These are phyloP conservation scores for Fusarium ramigenum DNA, from an alignment of 2,329 filamentous ascomycete genomes.

Conservation along the genomic window DNA sequence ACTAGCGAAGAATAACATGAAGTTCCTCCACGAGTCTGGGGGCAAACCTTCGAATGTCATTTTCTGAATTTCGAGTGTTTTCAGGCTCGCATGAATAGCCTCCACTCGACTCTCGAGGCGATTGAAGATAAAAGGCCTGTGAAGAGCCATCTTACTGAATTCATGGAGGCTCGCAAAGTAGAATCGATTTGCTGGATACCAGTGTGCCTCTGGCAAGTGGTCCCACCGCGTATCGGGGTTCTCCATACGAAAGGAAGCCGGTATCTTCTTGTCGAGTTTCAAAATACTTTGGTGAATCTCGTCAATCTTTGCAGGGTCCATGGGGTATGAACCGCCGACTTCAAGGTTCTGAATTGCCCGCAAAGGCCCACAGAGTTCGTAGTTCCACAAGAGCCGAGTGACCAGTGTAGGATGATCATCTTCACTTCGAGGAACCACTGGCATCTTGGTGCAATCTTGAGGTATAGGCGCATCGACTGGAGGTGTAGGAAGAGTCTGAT, in stretches of 20 bases:
- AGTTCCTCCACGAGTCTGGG: conserved; percentile 61
- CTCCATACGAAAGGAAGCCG: conserved; percentile 62
- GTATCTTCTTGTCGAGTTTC: conserved; percentile 58
- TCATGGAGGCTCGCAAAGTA: conserved; percentile 59
- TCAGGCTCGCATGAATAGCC: conserved; percentile 64
- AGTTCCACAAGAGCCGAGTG: conserved; percentile 62
- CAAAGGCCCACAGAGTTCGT: conserved; percentile 58
- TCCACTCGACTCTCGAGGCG: conserved; percentile 62
- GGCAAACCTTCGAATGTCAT: conserved; percentile 58
- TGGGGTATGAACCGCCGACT: conserved; percentile 63
- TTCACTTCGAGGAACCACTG: conserved; percentile 58
- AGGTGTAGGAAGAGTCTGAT: conserved; percentile 56
- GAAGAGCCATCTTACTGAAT: conserved; percentile 68
- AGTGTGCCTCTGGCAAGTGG: conserved; percentile 59
- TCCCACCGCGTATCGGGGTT: conserved; percentile 69
- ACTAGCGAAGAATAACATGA: conserved; percentile 68
- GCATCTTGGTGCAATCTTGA: conserved; percentile 56
- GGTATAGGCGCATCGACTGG: conserved; percentile 65
- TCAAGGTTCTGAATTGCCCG: conserved; percentile 65
- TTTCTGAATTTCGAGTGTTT: conserved; percentile 65
- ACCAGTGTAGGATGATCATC: conserved; percentile 66
- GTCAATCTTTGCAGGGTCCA: conserved; percentile 64
- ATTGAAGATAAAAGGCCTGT: conserved; percentile 70
- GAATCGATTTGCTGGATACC: conserved; percentile 59
- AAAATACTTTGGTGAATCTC: conserved; percentile 61